Evolutionary conservation across 2,329 filamentous ascomycete species (phyloP), one percentile per base, ranked within the genome.

Genomic region (Juglanconis oblonga): DNA sequence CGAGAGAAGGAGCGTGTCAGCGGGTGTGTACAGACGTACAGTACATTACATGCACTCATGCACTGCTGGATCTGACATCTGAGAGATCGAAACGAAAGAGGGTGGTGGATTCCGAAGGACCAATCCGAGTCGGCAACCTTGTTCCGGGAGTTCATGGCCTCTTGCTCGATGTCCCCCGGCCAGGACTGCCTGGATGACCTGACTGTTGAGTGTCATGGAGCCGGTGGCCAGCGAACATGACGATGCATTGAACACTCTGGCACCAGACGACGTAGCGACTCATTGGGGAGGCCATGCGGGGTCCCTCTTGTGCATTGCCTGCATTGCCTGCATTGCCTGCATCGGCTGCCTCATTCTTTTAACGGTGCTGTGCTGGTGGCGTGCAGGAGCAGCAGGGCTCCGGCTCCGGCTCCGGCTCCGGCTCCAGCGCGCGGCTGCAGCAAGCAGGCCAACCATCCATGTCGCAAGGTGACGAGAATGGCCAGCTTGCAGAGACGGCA

Each of bases 401-500:
- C 5, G 17, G 8, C 4, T 13, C 14, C n/a, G 8, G 5, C 8
- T 17, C 17, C n/a, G 5, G 42, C 8, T 45, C n/a, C 42, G 13
- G 5, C 17, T 13, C 13, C 42, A 45, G 7, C 42, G 29, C 29
- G 38, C 38, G 42, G 56, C 35, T 55, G 52, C 56, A 59, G 36
- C 35, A 45, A 29, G 42, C 33, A 54, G 48, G 51, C 49, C 56
- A 17, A 14, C 35, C n/a, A 14, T 33, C 38, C 5, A 33, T 31
- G 38, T 45, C 49, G 44, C 40, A 47, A 38, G 17, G 48, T 48
- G 29, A 52, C 38, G 49, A 45, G 40, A 45, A n/a, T 11, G 42
- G 38, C 29, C 32, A 51, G 17, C 56, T 53, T 58, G 56, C 56
- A 58, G 56, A 45, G 42, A 58, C 42, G 56, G 32, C 31, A 29